These are phyloP conservation scores for Austroboletus eburneus DNA, from an alignment of 768 basidiomycete genomes.

Conservation along the genomic window DNA sequence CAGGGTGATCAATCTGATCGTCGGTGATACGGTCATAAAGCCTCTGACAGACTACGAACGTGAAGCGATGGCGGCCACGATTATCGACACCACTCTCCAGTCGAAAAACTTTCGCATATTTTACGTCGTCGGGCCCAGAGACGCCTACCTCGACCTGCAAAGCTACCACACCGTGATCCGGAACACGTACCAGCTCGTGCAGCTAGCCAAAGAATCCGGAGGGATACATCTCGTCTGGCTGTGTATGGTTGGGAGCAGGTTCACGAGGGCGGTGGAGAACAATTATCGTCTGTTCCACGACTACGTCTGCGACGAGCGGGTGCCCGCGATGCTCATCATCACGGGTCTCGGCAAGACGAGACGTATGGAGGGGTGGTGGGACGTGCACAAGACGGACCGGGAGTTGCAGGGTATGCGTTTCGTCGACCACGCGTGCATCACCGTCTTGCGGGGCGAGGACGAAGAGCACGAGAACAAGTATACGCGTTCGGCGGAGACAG, in stretches of 20 bases:
- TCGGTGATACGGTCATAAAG: slow-evolving; percentile 11
- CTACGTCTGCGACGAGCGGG: slow-evolving; percentile 32
- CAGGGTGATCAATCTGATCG: slow-evolving; percentile 27
- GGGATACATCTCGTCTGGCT: slow-evolving; percentile 40
- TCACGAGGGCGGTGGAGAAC: slow-evolving; percentile 28
- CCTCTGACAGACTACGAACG: slow-evolving; percentile 26
- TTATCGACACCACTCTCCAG: slow-evolving; percentile 23
- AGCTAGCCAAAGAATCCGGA: slow-evolving; percentile 11
- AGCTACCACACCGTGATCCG: slow-evolving; percentile 16
- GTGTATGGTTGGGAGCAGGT: slow-evolving; percentile 36
- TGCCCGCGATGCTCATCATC: slow-evolving; percentile 35
- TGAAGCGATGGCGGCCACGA: slow-evolving; percentile 29
- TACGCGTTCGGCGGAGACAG: slow-evolving; percentile 7
- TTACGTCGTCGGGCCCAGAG: slow-evolving; percentile 31
- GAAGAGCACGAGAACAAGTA: slow-evolving; percentile 16
- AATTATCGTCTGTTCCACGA: slow-evolving; percentile 38
- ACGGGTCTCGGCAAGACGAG: slow-evolving; percentile 36
- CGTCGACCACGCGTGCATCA: slow-evolving; percentile 27
- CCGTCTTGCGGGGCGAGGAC: slow-evolving; percentile 22
- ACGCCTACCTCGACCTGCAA: slow-evolving; percentile 21
- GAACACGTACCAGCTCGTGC: slow-evolving; percentile 28
- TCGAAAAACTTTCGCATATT: slow-evolving; percentile 21
- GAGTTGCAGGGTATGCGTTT: slow-evolving; percentile 10
- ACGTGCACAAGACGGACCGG: slow-evolving; percentile 12
- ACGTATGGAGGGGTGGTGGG: slow-evolving; percentile 35